Percentiles rank a stretch among this genome's conserved stretches.
These are phyloP conservation scores for Fusarium sp. DNA, from an alignment of 2,329 filamentous ascomycete species.

Conservation along the genomic window DNA sequence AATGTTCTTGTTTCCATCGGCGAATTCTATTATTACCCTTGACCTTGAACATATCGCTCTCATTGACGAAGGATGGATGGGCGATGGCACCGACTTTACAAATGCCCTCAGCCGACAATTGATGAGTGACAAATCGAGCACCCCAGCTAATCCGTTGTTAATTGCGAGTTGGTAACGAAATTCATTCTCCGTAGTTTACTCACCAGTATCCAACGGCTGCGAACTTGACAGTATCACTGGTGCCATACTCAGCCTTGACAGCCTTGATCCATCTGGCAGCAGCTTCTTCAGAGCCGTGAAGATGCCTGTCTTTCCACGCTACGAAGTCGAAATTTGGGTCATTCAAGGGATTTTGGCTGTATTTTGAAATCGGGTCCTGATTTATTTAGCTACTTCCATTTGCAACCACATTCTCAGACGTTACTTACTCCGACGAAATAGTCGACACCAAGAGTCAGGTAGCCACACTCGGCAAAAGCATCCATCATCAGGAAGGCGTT, in stretches of 20 bases:
- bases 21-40: too few species aligned
- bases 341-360: too few species aligned
- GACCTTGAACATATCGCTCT: background rate
- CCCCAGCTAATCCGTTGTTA: background rate
- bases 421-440: too few species aligned
- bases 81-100: background rate
- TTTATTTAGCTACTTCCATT: too few species aligned
- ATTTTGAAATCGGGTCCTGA: too few species aligned
- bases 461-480: background rate
- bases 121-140: background rate
- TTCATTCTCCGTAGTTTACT: too few species aligned
- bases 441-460: background rate
- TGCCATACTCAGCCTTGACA: background rate
- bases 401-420: too few species aligned
- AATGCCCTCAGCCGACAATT: background rate
- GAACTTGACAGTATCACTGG: background rate
- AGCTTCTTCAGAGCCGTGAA: background rate
- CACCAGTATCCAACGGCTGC: constrained; percentile 2
- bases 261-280: background rate
- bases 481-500: background rate
- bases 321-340: constrained; percentile 1
- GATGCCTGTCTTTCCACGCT: background rate
- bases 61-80: background rate
- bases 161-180: too few species aligned
- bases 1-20: too few species aligned